Evolutionary conservation across 345 rosid species (phyloP), one percentile per base, ranked within the genome.

Genomic region (Populus nigra): DNA sequence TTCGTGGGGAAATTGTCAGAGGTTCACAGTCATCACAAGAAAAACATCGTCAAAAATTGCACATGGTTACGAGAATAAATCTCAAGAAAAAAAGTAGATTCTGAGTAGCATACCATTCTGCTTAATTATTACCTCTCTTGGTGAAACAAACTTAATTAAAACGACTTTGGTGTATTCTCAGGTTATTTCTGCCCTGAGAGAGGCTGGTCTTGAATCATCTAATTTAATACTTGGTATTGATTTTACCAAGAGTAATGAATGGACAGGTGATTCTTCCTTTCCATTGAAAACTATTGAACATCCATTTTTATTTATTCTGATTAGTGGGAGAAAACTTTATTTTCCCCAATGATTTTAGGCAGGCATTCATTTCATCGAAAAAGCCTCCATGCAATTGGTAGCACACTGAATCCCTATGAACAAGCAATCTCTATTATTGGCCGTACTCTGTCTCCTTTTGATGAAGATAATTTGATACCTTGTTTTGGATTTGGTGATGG

Each of bases 401-500:
- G 73, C 83, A 66, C 77, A 43, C 90, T 77, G 23, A 95, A 95
- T 85, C 99, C 98, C 11, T 95, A 95, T 41, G 97, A 95, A 78
- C 97, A 84, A 89, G 99, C 99, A 13, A 93, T 95, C 79, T 95
- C 99, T 15, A 93, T 95, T 55, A 92, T 95, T 57, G 99, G 99
- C 23, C 92, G 77, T 10, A 89, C 98, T 79, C 80, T 95, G 83
- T 88, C 96, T 76, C 91, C 96, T 50, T 95, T 95, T 76, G 99
- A 95, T 84, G 99, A 95, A 65, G 99, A 95, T 83, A 93, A 86
- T 79, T 87, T 92, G 82, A 93, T 95, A 82, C 99, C 99, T 65
- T 95, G 99, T 92, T 91, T 93, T 20, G 99, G 99, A 74, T 95
- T 95, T 86, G 99, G 99, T 3, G 99, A 95, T 72, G 93, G 99